These are phyloP conservation scores for Entonaema liquescens DNA, from an alignment of 495 filamentous ascomycete genomes.

Conservation along the genomic window DNA sequence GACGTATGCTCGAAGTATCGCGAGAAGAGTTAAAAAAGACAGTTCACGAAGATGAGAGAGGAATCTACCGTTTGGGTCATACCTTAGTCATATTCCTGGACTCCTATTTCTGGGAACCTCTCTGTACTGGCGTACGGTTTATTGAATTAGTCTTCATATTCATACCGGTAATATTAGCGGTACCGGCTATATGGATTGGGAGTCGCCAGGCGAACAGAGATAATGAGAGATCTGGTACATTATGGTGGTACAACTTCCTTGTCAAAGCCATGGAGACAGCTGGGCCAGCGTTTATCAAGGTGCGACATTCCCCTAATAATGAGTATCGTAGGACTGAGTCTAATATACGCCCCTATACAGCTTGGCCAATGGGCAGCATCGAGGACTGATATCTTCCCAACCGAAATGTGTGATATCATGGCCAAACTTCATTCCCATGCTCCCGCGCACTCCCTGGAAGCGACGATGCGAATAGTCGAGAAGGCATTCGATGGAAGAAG, in stretches of 20 bases:
- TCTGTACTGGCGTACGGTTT: conserved; percentile 87
- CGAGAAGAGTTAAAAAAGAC: conserved; percentile 75
- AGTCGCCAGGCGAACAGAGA: conserved; percentile 63
- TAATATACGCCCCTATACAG: conserved; percentile 56
- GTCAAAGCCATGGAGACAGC: conserved; percentile 91
- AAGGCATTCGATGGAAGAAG: conserved; percentile 80
- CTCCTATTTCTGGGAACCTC: conserved; percentile 80
- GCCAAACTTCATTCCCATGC: conserved; percentile 94
- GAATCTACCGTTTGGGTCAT: conserved; percentile 62
- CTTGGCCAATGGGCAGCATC: conserved; percentile 99
- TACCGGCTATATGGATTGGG: conserved; percentile 86
- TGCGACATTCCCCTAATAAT: conserved; percentile 47
- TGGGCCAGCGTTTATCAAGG: conserved; percentile 98
- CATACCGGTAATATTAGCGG: conserved; percentile 81
- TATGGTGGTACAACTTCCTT: conserved; percentile 96
- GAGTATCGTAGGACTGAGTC: neutral
- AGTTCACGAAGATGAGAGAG: conserved; percentile 66
- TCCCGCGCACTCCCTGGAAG: conserved; percentile 84
- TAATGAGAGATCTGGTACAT: conserved; percentile 76
- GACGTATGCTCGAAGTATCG: conserved; percentile 85
- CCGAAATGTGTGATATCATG: conserved; percentile 90
- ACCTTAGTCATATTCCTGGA: conserved; percentile 70
- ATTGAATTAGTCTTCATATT: conserved; percentile 88
- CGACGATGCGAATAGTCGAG: conserved; percentile 79
- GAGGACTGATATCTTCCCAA: conserved; percentile 96